Percentiles rank a stretch among this genome's conserved stretches.
Evolutionary conservation across 1,284 basidiomycete species (phyloP).

Genomic region (Apiotrichum veenhuisii): DNA sequence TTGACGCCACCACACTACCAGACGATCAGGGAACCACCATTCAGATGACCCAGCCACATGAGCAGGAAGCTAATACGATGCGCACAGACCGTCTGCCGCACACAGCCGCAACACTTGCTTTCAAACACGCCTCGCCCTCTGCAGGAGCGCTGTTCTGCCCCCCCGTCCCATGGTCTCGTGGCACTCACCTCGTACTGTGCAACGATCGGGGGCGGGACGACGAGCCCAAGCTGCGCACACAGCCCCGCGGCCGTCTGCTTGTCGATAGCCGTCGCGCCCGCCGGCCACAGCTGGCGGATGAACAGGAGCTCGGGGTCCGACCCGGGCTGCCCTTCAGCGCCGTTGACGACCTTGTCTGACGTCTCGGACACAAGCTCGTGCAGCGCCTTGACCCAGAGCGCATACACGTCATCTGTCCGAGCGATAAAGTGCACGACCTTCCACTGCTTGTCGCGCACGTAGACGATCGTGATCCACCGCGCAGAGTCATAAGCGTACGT

Average conservation of each 20-base stretch:
- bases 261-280: conserved; percentile 32
- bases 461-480: conserved; percentile 54
- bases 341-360: conserved; percentile 33
- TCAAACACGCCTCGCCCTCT: too few species aligned
- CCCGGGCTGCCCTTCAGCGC: conserved; percentile 27
- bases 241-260: conserved; percentile 55
- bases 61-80: too few species aligned
- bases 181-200: conserved; percentile 11
- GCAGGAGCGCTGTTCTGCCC: too few species aligned
- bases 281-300: conserved; percentile 46
- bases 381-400: conserved; percentile 53
- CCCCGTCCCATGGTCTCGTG: too few species aligned
- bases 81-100: too few species aligned
- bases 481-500: conserved; percentile 43
- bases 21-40: too few species aligned
- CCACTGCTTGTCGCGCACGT: conserved; percentile 62
- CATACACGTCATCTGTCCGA: conserved; percentile 63
- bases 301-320: conserved; percentile 44
- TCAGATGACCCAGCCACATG: too few species aligned
- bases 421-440: conserved; percentile 90
- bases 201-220: conserved; percentile 4
- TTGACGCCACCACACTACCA: too few species aligned
- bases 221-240: conserved; percentile 58
- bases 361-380: conserved; percentile 46
- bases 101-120: too few species aligned